Percentiles rank a stretch among this genome's conserved stretches.
phyloP scores from a whole-genome alignment of 192 early-diverging fungal genomes.

The Podila epigama region DNA sequence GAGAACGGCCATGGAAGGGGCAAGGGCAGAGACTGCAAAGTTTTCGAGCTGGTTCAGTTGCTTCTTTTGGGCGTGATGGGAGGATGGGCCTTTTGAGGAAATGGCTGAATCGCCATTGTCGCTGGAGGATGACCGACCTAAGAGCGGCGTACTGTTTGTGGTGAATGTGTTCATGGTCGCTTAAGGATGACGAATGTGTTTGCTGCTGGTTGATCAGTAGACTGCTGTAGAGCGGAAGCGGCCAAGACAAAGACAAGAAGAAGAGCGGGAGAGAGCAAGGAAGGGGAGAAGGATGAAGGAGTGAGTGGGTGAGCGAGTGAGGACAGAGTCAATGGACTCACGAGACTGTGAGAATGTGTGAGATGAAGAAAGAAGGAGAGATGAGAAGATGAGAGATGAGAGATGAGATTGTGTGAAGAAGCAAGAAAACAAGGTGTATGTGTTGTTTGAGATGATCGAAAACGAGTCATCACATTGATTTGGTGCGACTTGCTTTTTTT shows the following conservation, averaged over 20 bases:
- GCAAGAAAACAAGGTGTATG: not conserved
- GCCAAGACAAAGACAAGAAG: not conserved
- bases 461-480: not conserved
- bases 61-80: constrained; percentile 8
- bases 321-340: not conserved
- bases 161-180: constrained; percentile 43
- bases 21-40: constrained; percentile 68
- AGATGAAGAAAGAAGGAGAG: not conserved
- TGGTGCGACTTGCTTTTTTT: not conserved
- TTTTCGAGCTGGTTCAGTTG: constrained; percentile 59
- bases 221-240: not conserved
- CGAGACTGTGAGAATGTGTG: not conserved
- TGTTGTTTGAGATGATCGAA: not conserved
- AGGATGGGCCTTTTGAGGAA: not conserved
- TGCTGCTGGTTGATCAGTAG: not conserved
- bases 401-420: not conserved
- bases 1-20: constrained; percentile 72
- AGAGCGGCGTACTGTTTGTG: constrained; percentile 43
- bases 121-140: constrained; percentile 24
- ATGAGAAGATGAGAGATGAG: not conserved
- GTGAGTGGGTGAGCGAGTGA: not conserved
- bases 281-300: not conserved
- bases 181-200: not conserved
- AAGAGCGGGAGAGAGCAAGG: not conserved
- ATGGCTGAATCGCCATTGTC: constrained; percentile 14